Evolutionary conservation across 1,139 yeast species (phyloP).

Genomic region (Nakaseomyces bracarensis): DNA sequence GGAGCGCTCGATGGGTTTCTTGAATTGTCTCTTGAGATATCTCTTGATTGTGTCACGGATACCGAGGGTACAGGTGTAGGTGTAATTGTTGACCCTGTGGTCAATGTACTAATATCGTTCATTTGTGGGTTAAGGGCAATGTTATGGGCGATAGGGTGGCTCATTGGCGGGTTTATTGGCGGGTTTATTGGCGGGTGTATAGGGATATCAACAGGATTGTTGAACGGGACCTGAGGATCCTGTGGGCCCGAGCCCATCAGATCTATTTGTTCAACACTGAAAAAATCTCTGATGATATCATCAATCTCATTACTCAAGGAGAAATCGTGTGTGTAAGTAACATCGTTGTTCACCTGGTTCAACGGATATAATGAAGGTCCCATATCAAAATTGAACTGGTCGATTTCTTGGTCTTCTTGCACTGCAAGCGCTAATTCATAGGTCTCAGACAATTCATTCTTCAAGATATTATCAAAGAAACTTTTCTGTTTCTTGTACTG

Average conservation of each 20-base stretch:
- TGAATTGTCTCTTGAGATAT: too few relatives aligned
- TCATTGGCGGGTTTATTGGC: too few relatives aligned
- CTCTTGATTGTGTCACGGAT: too few relatives aligned
- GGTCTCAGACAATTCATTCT: slow-evolving; percentile 19
- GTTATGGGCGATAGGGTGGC: too few relatives aligned
- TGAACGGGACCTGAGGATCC: background rate
- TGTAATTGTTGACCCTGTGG: too few relatives aligned
- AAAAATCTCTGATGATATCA: slow-evolving; percentile 28
- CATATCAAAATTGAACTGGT: slow-evolving; percentile 5
- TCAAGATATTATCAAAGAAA: slow-evolving; percentile 24
- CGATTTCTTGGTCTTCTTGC: slow-evolving; percentile 20
- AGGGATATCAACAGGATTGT: too few relatives aligned
- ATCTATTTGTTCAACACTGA: slow-evolving; percentile 1
- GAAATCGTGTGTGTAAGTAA: slow-evolving; percentile 28
- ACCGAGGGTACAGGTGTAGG: too few relatives aligned
- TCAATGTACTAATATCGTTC: too few relatives aligned
- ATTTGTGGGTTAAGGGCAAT: too few relatives aligned
- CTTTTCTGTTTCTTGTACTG: slow-evolving; percentile 14
- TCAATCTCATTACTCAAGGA: slow-evolving; percentile 32
- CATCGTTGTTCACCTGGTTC: slow-evolving; percentile 22
- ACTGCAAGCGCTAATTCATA: slow-evolving; percentile 26
- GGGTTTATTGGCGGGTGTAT: too few relatives aligned
- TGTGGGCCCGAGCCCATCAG: background rate
- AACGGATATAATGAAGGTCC: slow-evolving; percentile 7
- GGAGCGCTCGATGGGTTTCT: too few relatives aligned